These are phyloP conservation scores for Ilyonectria robusta DNA, from an alignment of 2,329 filamentous ascomycete species.

Conservation along the genomic window DNA sequence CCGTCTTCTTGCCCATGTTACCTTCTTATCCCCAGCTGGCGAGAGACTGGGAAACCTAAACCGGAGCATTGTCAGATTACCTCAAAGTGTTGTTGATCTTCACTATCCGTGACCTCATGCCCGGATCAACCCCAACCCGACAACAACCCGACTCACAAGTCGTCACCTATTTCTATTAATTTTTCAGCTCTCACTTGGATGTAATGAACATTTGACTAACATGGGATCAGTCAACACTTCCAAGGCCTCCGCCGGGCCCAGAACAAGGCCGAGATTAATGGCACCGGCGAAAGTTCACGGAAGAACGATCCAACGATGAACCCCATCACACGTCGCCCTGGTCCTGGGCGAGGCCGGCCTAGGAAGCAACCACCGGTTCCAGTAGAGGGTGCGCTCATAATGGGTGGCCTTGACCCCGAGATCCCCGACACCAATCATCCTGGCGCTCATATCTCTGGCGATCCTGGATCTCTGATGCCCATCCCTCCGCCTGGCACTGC, in stretches of 20 bases:
- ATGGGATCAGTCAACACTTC: constrained; percentile 68
- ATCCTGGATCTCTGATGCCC: constrained; percentile 16
- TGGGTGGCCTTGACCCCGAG: not conserved
- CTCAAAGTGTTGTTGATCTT: not conserved
- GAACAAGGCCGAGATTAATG: constrained; percentile 64
- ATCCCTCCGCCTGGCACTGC: constrained; percentile 1
- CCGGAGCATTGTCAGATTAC: not conserved
- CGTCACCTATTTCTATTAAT: not conserved
- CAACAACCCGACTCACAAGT: not conserved
- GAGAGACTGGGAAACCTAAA: not conserved
- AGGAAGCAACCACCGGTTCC: constrained; percentile 59
- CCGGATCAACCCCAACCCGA: not conserved
- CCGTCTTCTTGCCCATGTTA: not conserved
- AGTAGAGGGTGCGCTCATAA: constrained; percentile 15
- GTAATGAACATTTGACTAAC: constrained; percentile 32
- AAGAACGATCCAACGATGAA: constrained; percentile 67
- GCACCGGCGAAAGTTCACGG: constrained; percentile 53
- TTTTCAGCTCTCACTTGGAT: not conserved
- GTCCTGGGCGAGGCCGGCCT: constrained; percentile 69
- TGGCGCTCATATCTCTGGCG: constrained; percentile 9
- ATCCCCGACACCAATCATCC: constrained; percentile 7
- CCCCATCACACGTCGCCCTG: constrained; percentile 72
- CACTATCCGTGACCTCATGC: constrained; percentile 1
- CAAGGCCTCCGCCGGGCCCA: constrained; percentile 70
- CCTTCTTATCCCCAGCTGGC: not conserved